These are phyloP conservation scores for Fusarium solani-melongenae DNA, from an alignment of 2,329 filamentous ascomycete genomes.

Conservation along the genomic window DNA sequence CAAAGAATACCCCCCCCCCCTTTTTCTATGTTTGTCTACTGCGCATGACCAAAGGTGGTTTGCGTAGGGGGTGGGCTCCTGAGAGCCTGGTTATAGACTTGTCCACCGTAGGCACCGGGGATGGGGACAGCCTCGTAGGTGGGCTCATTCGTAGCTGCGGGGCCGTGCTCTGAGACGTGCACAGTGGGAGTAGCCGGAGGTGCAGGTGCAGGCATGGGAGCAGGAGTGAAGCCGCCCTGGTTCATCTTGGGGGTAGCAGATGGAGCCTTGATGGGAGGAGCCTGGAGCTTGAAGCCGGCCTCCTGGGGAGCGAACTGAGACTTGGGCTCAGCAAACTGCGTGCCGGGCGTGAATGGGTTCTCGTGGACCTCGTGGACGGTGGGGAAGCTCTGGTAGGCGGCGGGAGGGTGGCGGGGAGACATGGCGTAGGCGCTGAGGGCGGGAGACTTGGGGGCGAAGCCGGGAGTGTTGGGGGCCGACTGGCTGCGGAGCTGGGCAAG, in stretches of 20 bases:
- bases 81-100: slow-evolving; percentile 73
- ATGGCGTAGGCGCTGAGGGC: slow-evolving; percentile 61
- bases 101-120: slow-evolving; percentile 80
- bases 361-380: slow-evolving; percentile 52
- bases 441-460: slow-evolving; percentile 78
- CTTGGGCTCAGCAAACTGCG: slow-evolving; percentile 69
- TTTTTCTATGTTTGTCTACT: slow-evolving; percentile 30
- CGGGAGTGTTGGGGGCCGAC: slow-evolving; percentile 94
- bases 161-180: slow-evolving; percentile 71
- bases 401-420: slow-evolving; percentile 71
- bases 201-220: slow-evolving; percentile 49
- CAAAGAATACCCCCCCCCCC: slow-evolving; percentile 12
- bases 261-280: slow-evolving; percentile 83
- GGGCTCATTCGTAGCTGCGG: slow-evolving; percentile 81
- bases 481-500: slow-evolving; percentile 86
- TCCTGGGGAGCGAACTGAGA: slow-evolving; percentile 68
- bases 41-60: slow-evolving; percentile 54
- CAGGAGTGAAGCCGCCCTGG: slow-evolving; percentile 71
- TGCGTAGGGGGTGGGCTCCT: slow-evolving; percentile 62
- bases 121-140: slow-evolving; percentile 90
- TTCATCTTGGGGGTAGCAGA: slow-evolving; percentile 78
- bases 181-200: slow-evolving; percentile 50
- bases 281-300: slow-evolving; percentile 85
- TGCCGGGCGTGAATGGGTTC: slow-evolving; percentile 64
- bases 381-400: slow-evolving; percentile 63